Conservation (phyloP, 2,329 filamentous ascomycete species). For the Arthrobotrys megalospora region DNA sequence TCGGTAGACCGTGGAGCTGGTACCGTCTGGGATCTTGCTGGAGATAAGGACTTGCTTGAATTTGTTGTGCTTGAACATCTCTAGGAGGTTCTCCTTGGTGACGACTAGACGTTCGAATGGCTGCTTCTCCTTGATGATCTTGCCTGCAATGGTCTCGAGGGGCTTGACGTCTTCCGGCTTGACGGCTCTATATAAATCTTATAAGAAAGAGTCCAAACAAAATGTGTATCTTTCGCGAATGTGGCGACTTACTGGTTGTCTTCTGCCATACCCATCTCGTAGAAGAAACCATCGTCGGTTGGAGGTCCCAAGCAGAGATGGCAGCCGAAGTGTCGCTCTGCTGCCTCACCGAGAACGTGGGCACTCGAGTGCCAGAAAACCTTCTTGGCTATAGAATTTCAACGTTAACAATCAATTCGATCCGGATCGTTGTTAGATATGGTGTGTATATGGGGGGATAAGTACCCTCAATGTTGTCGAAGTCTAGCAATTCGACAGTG, state of each 20-base stretch:
- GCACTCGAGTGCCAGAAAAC: slow-evolving; percentile 99
- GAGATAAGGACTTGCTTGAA: slow-evolving; percentile 99
- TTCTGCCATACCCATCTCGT: slow-evolving; percentile 89
- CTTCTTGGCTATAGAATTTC: slow-evolving; percentile 78
- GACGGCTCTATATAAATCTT: slow-evolving; percentile 71
- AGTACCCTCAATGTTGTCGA: slow-evolving; percentile 73
- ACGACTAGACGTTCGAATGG: slow-evolving; percentile 90
- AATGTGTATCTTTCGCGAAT: neutral
- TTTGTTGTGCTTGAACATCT: slow-evolving; percentile 98
- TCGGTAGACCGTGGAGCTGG: slow-evolving; percentile 92
- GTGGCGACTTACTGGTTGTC: slow-evolving; percentile 67
- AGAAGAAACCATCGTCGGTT: slow-evolving; percentile 93
- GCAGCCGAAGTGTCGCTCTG: slow-evolving; percentile 90
- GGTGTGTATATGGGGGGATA: slow-evolving; percentile 22
- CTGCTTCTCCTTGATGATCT: slow-evolving; percentile 96
- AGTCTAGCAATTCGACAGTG: slow-evolving; percentile 86
- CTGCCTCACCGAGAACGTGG: slow-evolving; percentile 94
- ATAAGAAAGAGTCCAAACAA: neutral
- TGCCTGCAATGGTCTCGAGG: slow-evolving; percentile 83
- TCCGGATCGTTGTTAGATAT: neutral
- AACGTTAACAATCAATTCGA: slow-evolving; percentile 63
- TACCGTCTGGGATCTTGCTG: slow-evolving; percentile 89
- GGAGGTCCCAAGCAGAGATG: slow-evolving; percentile 94
- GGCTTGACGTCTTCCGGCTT: slow-evolving; percentile 85
- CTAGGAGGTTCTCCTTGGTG: slow-evolving; percentile 89